phyloP scores from a whole-genome alignment of 192 early-diverging fungal species.

The Entomortierella beljakovae region DNA sequence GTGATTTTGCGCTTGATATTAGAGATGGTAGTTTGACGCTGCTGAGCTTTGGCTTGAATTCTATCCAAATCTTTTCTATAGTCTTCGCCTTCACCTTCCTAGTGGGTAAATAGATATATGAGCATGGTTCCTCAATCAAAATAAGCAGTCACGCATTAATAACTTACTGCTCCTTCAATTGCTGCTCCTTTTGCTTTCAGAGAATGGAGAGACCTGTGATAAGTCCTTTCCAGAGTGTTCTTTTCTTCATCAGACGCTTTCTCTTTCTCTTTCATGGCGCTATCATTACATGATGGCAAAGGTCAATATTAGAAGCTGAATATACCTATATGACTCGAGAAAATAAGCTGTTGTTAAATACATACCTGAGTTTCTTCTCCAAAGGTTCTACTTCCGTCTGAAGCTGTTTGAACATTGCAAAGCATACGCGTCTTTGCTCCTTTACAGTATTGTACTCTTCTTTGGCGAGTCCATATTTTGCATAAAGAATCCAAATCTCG shows the following conservation, averaged over 20 bases:
- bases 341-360: neutral
- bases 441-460: conserved; percentile 65
- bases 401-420: conserved; percentile 50
- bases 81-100: conserved; percentile 53
- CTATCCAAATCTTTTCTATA: conserved; percentile 41
- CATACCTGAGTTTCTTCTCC: conserved; percentile 41
- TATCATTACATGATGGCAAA: conserved; percentile 2
- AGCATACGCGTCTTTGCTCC: conserved; percentile 48
- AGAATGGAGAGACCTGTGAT: conserved; percentile 27
- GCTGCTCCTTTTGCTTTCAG: conserved; percentile 12
- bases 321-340: neutral
- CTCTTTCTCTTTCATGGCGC: conserved; percentile 22
- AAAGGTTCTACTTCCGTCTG: conserved; percentile 56
- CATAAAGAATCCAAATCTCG: conserved; percentile 70
- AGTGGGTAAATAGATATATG: neutral
- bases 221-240: conserved; percentile 12
- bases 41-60: conserved; percentile 44
- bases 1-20: conserved; percentile 48
- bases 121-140: neutral
- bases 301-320: neutral
- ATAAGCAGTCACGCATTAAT: too few species aligned
- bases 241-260: conserved; percentile 19
- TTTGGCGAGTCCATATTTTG: conserved; percentile 70
- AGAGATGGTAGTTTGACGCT: conserved; percentile 36
- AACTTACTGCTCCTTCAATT: conserved; percentile 33